phyloP scores from a whole-genome alignment of 1,139 yeast genomes.

The Kodamaea sp. region DNA sequence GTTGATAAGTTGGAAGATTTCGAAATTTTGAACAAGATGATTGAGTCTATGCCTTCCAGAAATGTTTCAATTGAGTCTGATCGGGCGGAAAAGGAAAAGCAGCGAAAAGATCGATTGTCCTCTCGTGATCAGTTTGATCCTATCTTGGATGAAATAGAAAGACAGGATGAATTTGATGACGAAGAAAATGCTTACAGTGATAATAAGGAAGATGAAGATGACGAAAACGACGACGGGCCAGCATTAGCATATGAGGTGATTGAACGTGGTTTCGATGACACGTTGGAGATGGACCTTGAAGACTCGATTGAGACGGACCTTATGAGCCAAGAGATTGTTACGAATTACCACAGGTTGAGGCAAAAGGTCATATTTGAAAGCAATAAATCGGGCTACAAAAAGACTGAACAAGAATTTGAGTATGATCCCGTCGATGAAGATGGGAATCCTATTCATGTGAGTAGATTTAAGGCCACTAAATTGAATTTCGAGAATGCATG shows the following conservation, averaged over 20 bases:
- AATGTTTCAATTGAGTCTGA: slow-evolving; percentile 9
- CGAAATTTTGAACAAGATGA: slow-evolving; percentile 49
- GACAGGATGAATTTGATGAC: slow-evolving; percentile 30
- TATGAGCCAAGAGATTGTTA: slow-evolving; percentile 46
- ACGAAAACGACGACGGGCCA: slow-evolving; percentile 43
- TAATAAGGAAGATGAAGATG: slow-evolving; percentile 19
- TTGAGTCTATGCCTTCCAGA: slow-evolving; percentile 34
- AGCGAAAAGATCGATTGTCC: slow-evolving; percentile 10
- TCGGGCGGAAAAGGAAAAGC: neutral
- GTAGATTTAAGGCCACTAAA: slow-evolving; percentile 70
- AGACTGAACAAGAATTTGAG: slow-evolving; percentile 53
- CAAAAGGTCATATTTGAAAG: slow-evolving; percentile 47
- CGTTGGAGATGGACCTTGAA: slow-evolving; percentile 22
- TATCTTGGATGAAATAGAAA: slow-evolving; percentile 21
- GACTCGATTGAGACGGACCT: slow-evolving; percentile 28
- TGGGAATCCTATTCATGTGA: slow-evolving; percentile 59
- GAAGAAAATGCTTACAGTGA: slow-evolving; percentile 38
- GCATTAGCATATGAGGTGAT: slow-evolving; percentile 38
- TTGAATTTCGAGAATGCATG: too few relatives aligned
- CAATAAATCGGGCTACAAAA: slow-evolving; percentile 48
- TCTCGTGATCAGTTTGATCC: slow-evolving; percentile 17
- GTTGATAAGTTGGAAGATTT: slow-evolving; percentile 59
- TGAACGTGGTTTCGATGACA: slow-evolving; percentile 32
- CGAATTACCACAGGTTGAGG: slow-evolving; percentile 60
- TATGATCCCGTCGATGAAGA: slow-evolving; percentile 71